Percentiles rank a stretch among this genome's conserved stretches.
These are phyloP conservation scores for Eimeria nieschulzi DNA, from an alignment of 169 alveolate species.

Conservation along the genomic window DNA sequence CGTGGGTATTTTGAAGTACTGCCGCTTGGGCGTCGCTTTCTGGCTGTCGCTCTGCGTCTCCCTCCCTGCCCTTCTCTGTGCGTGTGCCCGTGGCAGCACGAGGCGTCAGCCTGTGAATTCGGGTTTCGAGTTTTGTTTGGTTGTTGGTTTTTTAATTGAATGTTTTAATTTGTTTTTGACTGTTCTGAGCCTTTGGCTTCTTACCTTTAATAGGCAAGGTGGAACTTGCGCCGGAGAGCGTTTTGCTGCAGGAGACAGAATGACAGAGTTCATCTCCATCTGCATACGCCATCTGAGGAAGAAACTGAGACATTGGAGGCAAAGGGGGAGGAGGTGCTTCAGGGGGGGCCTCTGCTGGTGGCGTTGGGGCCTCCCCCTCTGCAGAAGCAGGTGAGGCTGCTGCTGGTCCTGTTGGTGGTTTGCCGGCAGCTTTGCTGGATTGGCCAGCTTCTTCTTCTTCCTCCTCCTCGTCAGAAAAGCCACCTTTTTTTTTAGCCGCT, in stretches of 20 bases:
- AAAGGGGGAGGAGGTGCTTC: background rate
- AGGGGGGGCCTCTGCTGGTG: conserved; percentile 6
- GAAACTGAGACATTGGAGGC: background rate
- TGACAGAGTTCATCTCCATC: conserved; percentile 26
- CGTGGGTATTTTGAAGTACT: no score
- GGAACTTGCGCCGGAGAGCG: background rate
- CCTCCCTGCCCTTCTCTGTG: no score
- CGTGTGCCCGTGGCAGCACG: background rate
- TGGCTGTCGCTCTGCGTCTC: background rate
- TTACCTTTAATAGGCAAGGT: conserved; percentile 9
- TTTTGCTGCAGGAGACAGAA: conserved; percentile 22
- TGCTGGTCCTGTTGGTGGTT: background rate
- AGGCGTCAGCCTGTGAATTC: background rate
- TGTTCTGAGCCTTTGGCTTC: background rate
- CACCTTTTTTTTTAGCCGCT: background rate
- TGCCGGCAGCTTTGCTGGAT: no score
- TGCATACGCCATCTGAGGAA: background rate
- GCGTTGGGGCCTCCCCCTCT: background rate
- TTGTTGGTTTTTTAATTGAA: background rate
- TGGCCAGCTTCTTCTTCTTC: background rate
- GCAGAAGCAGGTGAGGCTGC: background rate
- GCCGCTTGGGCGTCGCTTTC: no score
- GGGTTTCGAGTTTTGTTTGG: background rate
- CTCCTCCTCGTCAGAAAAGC: background rate
- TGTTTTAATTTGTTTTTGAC: no score